Conservation (phyloP, 345 rosid genomes). For the Nasturtium officinale region DNA sequence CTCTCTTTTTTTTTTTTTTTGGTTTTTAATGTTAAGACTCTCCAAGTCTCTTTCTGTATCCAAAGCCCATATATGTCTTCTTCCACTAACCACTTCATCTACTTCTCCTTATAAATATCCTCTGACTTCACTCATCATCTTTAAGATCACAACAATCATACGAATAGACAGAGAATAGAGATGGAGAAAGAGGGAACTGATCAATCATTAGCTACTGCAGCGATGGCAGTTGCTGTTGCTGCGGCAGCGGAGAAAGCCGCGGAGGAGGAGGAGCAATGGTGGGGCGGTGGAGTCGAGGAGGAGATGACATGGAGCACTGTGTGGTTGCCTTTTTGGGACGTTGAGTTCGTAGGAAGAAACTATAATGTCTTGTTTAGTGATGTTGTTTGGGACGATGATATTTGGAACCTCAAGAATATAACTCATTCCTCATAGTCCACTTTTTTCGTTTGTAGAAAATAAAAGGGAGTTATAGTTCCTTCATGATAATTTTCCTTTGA, state of each 20-base stretch:
- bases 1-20: background rate
- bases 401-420: constrained; percentile 62
- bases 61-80: constrained; percentile 33
- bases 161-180: constrained; percentile 47
- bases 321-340: constrained; percentile 67
- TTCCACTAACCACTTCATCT: constrained; percentile 11
- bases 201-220: constrained; percentile 26
- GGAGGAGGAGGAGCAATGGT: constrained; percentile 41
- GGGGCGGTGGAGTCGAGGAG: constrained; percentile 46
- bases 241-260: background rate
- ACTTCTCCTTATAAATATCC: constrained; percentile 43
- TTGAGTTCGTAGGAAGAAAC: constrained; percentile 54
- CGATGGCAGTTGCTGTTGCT: constrained; percentile 41
- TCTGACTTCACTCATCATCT: constrained; percentile 32
- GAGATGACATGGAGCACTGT: constrained; percentile 61
- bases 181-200: constrained; percentile 26
- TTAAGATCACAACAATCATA: constrained; percentile 24
- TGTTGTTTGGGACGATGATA: constrained; percentile 68
- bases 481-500: background rate
- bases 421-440: constrained; percentile 36
- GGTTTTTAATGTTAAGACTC: background rate
- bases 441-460: background rate
- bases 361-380: constrained; percentile 49
- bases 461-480: background rate
- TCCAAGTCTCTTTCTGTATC: constrained; percentile 37